These are phyloP conservation scores for Calonectria crousiana DNA, from an alignment of 2,329 filamentous ascomycete genomes.

Conservation along the genomic window DNA sequence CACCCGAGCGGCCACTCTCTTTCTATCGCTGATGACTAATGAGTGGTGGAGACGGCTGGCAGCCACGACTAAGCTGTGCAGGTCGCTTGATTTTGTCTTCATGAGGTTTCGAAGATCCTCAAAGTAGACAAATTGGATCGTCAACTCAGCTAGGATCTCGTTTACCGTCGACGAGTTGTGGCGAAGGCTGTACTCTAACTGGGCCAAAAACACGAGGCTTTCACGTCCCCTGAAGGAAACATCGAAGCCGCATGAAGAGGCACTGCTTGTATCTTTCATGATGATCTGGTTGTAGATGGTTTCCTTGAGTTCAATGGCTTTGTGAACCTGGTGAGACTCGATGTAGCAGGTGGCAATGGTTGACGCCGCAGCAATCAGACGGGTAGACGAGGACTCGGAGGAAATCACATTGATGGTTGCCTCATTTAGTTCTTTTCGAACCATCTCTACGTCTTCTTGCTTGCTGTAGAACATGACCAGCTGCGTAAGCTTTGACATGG, in stretches of 20 bases:
- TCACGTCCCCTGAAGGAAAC: not conserved
- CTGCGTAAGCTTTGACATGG: not conserved
- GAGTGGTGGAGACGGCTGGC: not conserved
- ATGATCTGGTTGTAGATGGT: not conserved
- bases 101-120: not conserved
- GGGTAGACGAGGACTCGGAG: not conserved
- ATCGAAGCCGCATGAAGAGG: not conserved
- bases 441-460: not conserved
- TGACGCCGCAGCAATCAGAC: not conserved
- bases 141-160: not conserved
- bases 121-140: not conserved
- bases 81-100: not conserved
- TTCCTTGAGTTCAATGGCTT: not conserved
- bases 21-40: not conserved
- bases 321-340: not conserved
- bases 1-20: not conserved
- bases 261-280: not conserved
- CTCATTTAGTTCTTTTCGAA: not conserved
- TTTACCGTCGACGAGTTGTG: not conserved
- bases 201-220: not conserved
- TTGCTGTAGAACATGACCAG: slow-evolving; percentile 1
- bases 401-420: not conserved
- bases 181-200: not conserved
- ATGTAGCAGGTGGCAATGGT: not conserved
- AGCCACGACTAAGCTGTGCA: not conserved